phyloP scores from a whole-genome alignment of 2,329 filamentous ascomycete species.

The Penicillium sp. region DNA sequence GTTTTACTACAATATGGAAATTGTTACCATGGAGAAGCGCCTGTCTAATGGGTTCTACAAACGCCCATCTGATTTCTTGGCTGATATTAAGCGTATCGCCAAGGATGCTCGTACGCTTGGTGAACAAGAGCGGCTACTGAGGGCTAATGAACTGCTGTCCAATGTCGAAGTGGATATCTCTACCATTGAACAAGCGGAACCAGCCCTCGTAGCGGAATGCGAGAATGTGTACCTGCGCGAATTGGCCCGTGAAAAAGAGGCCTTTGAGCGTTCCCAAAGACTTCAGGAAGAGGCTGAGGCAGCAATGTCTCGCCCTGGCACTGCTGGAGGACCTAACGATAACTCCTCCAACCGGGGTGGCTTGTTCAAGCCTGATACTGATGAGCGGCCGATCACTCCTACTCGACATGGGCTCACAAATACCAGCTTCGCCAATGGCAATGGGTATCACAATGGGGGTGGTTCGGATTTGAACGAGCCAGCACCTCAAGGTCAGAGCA shows the following conservation, averaged over 20 bases:
- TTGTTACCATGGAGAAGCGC: conserved; percentile 91
- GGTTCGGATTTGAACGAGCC: conserved; percentile 46
- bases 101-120: conserved; percentile 81
- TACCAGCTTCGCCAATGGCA: conserved; percentile 57
- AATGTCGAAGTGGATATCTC: conserved; percentile 95
- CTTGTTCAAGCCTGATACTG: conserved; percentile 60
- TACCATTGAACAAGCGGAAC: conserved; percentile 68
- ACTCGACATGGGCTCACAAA: conserved; percentile 59
- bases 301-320: conserved; percentile 45
- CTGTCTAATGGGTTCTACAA: conserved; percentile 96
- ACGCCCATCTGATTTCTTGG: conserved; percentile 83
- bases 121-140: conserved; percentile 81
- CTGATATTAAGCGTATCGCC: conserved; percentile 80
- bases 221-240: conserved; percentile 79
- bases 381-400: conserved; percentile 58
- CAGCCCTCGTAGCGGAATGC: conserved; percentile 70
- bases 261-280: conserved; percentile 57
- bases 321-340: conserved; percentile 56
- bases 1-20: conserved; percentile 94
- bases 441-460: conserved; percentile 47
- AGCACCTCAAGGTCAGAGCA: conserved; percentile 56
- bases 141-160: conserved; percentile 85
- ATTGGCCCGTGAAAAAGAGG: conserved; percentile 67
- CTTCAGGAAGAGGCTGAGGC: conserved; percentile 32
- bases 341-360: conserved; percentile 65